Evolutionary conservation across 2,329 filamentous ascomycete species (phyloP), one percentile per base, ranked within the genome.

Genomic region (Diaporthe ilicicola): DNA sequence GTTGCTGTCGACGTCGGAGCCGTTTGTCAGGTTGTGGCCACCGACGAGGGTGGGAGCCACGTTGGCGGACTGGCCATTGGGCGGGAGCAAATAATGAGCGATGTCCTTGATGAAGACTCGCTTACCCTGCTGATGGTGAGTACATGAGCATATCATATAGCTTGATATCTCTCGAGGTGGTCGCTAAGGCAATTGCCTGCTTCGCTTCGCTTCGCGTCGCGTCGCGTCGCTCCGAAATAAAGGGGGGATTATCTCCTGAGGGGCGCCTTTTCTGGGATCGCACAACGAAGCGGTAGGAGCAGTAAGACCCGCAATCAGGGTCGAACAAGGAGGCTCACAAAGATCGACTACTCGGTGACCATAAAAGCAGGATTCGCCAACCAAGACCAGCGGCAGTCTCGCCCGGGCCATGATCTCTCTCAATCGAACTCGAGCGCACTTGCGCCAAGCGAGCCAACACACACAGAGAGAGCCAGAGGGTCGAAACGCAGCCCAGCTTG

Each of bases 51-150:
- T 97, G 2, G 93, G 93, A 12, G 94, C 94, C 72, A 96, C 90
- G 61, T 85, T 86, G 64, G 93, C 89, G 17, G 88, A 85, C 77
- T 92, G 88, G 56, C 87, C 86, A 74, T 92, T 85, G 4, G 94
- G 93, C 6, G 94, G 93, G 74, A 97, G 86, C 75, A 98, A 87
- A 81, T 98, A 98, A 82, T 98, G 92, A 69, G 93, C 92, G 84
- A 98, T 99, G 81, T 98, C 96, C 82, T 99, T 99, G 88, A 99
- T 96, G 84, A 98, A 98, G 77, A 97, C 85, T 76, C 95, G 93
- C 85, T 97, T 97, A 77, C 91, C 93, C 93, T 97, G 76, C 77
- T 68, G 54, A 50, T 54, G 70, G 69, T 70, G 59, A 74, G 71
- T 69, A 48, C 54, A 53, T 66, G 44, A 37, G 15, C 32, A 13